These are phyloP conservation scores for Elsinoe necatrix DNA, from an alignment of 2,329 filamentous ascomycete species.

Conservation along the genomic window DNA sequence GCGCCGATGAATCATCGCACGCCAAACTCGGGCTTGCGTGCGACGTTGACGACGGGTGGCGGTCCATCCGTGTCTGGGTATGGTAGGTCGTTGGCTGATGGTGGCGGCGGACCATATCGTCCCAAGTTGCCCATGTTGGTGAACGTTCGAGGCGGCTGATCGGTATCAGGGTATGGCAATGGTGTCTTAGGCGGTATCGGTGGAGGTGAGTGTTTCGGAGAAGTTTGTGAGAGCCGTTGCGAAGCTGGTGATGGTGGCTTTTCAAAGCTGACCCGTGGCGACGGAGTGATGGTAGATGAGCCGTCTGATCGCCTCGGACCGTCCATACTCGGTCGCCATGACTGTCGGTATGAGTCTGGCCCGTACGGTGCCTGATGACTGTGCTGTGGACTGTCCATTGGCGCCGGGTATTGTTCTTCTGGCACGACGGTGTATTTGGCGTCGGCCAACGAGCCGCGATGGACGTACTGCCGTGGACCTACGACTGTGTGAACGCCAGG, in stretches of 20 bases:
- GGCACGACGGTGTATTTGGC: constrained; percentile 62
- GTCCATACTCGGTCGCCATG: constrained; percentile 16
- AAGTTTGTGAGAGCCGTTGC: neutral
- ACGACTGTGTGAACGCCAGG: constrained; percentile 33
- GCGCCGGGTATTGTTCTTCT: constrained; percentile 50
- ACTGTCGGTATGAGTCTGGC: constrained; percentile 14
- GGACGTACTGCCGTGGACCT: constrained; percentile 50
- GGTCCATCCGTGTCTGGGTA: constrained; percentile 76
- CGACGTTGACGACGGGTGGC: constrained; percentile 77
- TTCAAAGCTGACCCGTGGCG: constrained; percentile 33
- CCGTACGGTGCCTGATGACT: constrained; percentile 16
- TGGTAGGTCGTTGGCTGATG: constrained; percentile 42
- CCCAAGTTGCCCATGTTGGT: constrained; percentile 28
- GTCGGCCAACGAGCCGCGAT: constrained; percentile 44
- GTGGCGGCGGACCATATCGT: constrained; percentile 13
- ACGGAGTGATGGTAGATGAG: constrained; percentile 18
- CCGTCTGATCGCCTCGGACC: constrained; percentile 17
- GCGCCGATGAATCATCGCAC: constrained; percentile 33
- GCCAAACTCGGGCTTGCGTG: constrained; percentile 69
- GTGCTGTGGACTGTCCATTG: constrained; percentile 24
- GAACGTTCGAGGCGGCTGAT: constrained; percentile 24
- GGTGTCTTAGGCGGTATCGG: constrained; percentile 61
- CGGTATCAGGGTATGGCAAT: constrained; percentile 20
- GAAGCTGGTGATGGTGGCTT: constrained; percentile 13
- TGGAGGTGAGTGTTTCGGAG: constrained; percentile 41